Evolutionary conservation across 2,329 filamentous ascomycete species (phyloP).

Genomic region (Gaeumannomyces sp.): DNA sequence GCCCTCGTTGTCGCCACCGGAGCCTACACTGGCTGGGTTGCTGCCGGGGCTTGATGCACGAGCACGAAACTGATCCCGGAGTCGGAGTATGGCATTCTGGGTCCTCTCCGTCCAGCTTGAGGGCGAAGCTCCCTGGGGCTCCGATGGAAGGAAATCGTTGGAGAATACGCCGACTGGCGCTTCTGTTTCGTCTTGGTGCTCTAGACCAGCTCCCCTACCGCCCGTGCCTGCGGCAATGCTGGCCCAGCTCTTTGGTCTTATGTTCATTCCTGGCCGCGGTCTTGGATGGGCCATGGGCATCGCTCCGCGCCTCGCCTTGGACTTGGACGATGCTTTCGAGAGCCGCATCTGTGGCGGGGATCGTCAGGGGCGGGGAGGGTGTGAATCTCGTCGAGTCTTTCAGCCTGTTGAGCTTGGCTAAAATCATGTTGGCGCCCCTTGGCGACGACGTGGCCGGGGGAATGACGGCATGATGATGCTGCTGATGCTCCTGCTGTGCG

Average conservation of each 20-base stretch:
- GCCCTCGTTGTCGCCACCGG: not conserved
- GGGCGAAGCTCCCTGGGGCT: conserved; percentile 19
- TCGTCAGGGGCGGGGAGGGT: conserved; percentile 19
- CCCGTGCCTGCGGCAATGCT: conserved; percentile 16
- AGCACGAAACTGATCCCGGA: conserved; percentile 2
- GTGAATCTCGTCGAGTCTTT: conserved; percentile 24
- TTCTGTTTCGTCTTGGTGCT: not conserved
- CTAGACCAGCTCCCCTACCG: conserved; percentile 3
- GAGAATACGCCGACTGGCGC: conserved; percentile 21
- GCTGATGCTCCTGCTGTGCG: not conserved
- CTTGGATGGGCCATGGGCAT: no score
- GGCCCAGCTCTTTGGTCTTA: conserved; percentile 14
- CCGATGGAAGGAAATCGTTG: conserved; percentile 18
- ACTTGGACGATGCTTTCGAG: conserved; percentile 14
- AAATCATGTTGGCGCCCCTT: conserved; percentile 35
- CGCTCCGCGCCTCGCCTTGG: conserved; percentile 13
- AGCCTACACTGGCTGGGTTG: not conserved
- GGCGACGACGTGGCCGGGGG: conserved; percentile 23
- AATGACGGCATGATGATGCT: conserved; percentile 14
- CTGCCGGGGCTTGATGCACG: not conserved
- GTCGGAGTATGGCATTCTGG: not conserved
- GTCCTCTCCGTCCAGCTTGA: conserved; percentile 23
- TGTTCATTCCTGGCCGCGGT: not conserved
- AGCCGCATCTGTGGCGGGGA: conserved; percentile 5
- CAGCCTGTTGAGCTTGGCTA: conserved; percentile 36